phyloP scores from a whole-genome alignment of 2,329 filamentous ascomycete species.

The Chalara sp. region DNA sequence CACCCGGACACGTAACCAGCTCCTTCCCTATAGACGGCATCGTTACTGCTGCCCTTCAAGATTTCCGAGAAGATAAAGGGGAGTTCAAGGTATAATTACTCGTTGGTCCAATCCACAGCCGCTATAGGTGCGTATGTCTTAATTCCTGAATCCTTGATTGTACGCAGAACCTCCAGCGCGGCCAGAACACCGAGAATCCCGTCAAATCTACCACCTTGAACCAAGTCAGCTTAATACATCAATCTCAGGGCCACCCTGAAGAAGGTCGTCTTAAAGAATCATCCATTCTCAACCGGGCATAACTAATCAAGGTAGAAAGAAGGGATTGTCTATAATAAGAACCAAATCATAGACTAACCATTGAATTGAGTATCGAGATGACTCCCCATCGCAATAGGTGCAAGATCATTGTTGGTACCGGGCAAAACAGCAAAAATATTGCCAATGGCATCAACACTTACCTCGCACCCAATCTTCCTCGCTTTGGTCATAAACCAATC shows the following conservation, averaged over 20 bases:
- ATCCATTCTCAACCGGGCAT: too few species aligned
- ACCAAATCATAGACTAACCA: slow-evolving; percentile 49
- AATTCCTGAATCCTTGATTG: slow-evolving; percentile 57
- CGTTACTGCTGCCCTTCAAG: too few species aligned
- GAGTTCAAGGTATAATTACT: background rate
- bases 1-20: background rate
- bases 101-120: slow-evolving; percentile 38
- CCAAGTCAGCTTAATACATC: background rate
- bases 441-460: slow-evolving; percentile 66
- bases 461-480: slow-evolving; percentile 53
- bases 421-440: slow-evolving; percentile 66
- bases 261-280: too few species aligned
- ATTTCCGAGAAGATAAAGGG: too few species aligned
- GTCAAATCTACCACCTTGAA: slow-evolving; percentile 54
- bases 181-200: slow-evolving; percentile 68
- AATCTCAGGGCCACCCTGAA: too few species aligned
- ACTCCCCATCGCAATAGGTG: slow-evolving; percentile 61
- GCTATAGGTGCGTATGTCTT: slow-evolving; percentile 51
- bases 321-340: slow-evolving; percentile 49
- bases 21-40: background rate
- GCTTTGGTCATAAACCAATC: slow-evolving; percentile 66
- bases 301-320: slow-evolving; percentile 20
- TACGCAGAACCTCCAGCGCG: slow-evolving; percentile 63
- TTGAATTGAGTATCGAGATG: slow-evolving; percentile 60
- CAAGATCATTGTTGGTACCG: slow-evolving; percentile 44